Evolutionary conservation across 805 yeast genomes (phyloP).

Genomic region (Candida peoriensis): DNA sequence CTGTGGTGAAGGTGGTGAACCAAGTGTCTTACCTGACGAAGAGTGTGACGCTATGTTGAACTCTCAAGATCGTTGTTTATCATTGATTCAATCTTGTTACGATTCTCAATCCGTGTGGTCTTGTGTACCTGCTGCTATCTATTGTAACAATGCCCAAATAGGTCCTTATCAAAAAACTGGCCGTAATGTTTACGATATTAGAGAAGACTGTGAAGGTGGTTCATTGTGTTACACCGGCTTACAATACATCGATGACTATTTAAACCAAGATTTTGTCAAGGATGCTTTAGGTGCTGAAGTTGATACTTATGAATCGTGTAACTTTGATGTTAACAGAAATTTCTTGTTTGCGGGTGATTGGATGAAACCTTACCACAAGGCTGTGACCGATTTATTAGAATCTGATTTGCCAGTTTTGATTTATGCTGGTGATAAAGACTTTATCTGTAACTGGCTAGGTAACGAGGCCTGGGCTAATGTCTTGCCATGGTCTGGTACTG

Average conservation of each 20-base stretch:
- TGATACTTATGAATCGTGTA: slow-evolving; percentile 69
- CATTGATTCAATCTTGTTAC: slow-evolving; percentile 76
- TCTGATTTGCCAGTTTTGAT: slow-evolving; percentile 74
- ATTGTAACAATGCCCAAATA: slow-evolving; percentile 82
- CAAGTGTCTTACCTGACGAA: slow-evolving; percentile 70
- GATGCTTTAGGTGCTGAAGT: slow-evolving; percentile 89
- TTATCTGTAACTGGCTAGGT: slow-evolving; percentile 96
- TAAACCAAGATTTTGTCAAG: slow-evolving; percentile 74
- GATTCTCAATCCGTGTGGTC: slow-evolving; percentile 67
- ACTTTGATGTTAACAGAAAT: slow-evolving; percentile 70
- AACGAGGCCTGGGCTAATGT: slow-evolving; percentile 80
- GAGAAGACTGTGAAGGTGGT: slow-evolving; percentile 70
- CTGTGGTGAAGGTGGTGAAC: slow-evolving; percentile 86
- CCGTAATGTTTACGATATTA: slow-evolving; percentile 84
- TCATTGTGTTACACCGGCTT: slow-evolving; percentile 76
- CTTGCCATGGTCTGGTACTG: slow-evolving; percentile 60
- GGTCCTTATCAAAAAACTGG: slow-evolving; percentile 84
- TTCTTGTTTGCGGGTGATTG: slow-evolving; percentile 87
- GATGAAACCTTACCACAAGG: slow-evolving; percentile 83
- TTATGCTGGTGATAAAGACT: slow-evolving; percentile 95
- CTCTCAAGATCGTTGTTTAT: slow-evolving; percentile 70
- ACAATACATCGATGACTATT: slow-evolving; percentile 68
- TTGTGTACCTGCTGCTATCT: slow-evolving; percentile 87
- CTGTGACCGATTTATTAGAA: slow-evolving; percentile 68
- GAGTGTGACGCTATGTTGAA: slow-evolving; percentile 70